Conservation (phyloP, 805 yeast species). For the Sugiyamaella qingdaonensis region DNA sequence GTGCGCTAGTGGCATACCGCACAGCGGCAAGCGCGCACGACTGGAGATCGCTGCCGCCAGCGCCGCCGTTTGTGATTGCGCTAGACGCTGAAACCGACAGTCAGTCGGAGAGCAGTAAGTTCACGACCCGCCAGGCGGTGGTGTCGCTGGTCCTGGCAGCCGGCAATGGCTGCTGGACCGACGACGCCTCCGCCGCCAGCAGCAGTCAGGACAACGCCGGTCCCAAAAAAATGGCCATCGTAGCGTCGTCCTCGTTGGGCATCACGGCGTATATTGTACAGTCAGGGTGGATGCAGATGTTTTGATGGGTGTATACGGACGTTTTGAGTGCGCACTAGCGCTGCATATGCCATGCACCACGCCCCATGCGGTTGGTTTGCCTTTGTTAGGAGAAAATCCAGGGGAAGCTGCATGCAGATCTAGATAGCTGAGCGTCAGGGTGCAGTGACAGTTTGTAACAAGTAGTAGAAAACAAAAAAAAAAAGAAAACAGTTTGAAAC, state of each 20-base stretch:
- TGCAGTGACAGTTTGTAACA: background rate
- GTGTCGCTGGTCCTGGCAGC: conserved; percentile 9
- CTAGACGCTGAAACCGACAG: background rate
- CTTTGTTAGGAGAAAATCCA: conserved; percentile 1
- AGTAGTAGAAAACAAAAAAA: background rate
- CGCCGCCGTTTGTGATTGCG: background rate
- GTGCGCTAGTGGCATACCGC: conserved; percentile 4
- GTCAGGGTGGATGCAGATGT: background rate
- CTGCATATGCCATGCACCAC: background rate
- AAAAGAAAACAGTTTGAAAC: background rate
- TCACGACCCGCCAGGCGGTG: background rate
- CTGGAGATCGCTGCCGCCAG: background rate
- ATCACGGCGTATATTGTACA: conserved; percentile 4
- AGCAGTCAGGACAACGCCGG: background rate
- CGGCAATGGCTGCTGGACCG: conserved; percentile 4
- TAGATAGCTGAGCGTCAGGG: background rate
- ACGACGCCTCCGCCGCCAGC: background rate
- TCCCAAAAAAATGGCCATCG: conserved; percentile 1
- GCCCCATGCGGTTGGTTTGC: background rate
- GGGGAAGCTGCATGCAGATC: conserved; percentile 1
- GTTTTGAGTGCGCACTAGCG: background rate
- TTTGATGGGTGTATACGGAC: background rate
- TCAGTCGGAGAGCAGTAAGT: background rate
- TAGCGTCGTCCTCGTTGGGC: conserved; percentile 4
- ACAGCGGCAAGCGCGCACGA: background rate